These are phyloP conservation scores for Neovahlkampfia damariscottae DNA, from an alignment of 78 protist genomes.

Conservation along the genomic window DNA sequence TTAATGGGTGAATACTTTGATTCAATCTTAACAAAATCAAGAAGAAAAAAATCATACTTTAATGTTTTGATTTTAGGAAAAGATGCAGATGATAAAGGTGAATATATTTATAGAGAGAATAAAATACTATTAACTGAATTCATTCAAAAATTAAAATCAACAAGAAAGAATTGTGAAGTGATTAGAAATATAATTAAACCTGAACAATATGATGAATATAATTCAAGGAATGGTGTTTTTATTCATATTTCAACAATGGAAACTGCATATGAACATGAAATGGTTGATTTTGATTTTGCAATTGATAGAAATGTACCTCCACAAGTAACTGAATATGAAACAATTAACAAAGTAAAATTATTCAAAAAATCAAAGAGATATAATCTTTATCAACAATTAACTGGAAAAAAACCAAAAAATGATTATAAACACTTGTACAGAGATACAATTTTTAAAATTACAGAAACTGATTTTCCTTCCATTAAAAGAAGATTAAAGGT, in stretches of 20 bases:
- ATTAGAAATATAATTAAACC: neutral
- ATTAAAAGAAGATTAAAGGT: neutral
- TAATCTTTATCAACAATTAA: neutral
- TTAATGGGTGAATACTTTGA: neutral
- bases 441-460: neutral
- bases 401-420: neutral
- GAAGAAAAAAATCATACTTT: neutral
- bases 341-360: neutral
- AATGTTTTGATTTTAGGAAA: too few relatives aligned
- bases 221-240: too few relatives aligned
- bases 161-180: neutral
- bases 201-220: too few relatives aligned
- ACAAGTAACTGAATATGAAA: neutral
- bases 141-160: neutral
- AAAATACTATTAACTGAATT: neutral
- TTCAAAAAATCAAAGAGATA: neutral
- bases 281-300: neutral
- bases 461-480: neutral
- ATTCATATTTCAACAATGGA: neutral
- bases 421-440: neutral
- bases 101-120: neutral
- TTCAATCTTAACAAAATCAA: neutral
- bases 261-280: neutral
- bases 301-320: neutral
- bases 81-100: neutral